Evolutionary conservation across 208 protist genomes (phyloP), one percentile per base, ranked within the genome.

Genomic region (Naegleria lovaniensis): DNA sequence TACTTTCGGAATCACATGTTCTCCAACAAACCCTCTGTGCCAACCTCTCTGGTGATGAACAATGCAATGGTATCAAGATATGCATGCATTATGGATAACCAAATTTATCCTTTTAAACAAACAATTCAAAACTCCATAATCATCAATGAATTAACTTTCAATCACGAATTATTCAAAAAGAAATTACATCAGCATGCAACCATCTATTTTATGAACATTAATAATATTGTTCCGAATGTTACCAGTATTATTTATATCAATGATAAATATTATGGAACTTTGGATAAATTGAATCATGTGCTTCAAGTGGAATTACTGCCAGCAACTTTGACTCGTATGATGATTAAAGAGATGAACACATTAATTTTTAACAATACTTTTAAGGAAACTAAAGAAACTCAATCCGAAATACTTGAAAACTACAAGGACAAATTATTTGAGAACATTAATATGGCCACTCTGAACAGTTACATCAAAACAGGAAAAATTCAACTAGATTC

Each of bases 281-380:
- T 79, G 7, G 29, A 79, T 79, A 79, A 36, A 33, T 36, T 36
- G 0, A 79, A 79, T 79, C 16, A 79, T 11, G 29, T 9, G 25
- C n/a, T 79, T 11, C 25, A 79, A 79, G 16, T 79, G 19, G 67
- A 79, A 36, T 79, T 36, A 36, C 36, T 79, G 9, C n/a, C 19
- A 36, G 0, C 7, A 36, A 29, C 13, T 36, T 36, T 11, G 19
- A 36, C n/a, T 36, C 9, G 9, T 79, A 33, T 79, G 1, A 6
- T n/a, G 7, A 79, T 79, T 79, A 79, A 79, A 33, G 67, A 79
- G n/a, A 79, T 79, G 67, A 79, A 79, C 36, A 79, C 67, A 36
- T 36, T 79, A 36, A 79, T 79, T 36, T 79, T 79, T 79, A 79
- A 79, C 36, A 67, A 0, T 67, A 36, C 67, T 36, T 79, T 79